Conservation (phyloP, 2,329 filamentous ascomycete species). For the Alternaria gaisen region DNA sequence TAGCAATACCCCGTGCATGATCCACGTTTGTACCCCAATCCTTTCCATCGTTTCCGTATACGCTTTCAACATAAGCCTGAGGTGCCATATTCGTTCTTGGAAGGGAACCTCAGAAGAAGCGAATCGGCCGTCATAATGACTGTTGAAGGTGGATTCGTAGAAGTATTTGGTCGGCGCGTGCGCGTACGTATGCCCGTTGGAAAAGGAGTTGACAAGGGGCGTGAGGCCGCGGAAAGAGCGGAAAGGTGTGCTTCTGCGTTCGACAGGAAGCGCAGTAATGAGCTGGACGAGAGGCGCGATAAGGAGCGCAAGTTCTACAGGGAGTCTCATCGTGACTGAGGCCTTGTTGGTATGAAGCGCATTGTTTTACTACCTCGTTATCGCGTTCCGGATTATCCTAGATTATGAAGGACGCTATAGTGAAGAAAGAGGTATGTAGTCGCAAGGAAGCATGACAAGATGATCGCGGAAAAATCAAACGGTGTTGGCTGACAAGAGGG, state of each 20-base stretch:
- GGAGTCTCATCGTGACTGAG: constrained; percentile 13
- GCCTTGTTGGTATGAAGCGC: constrained; percentile 9
- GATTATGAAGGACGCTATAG: not conserved
- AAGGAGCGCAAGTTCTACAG: constrained; percentile 1
- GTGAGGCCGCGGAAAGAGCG: constrained; percentile 29
- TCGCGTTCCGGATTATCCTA: not conserved
- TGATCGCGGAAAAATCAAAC: not conserved
- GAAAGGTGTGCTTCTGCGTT: constrained; percentile 14
- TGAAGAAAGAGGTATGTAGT: not conserved
- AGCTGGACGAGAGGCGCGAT: not conserved
- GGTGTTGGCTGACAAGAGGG: not conserved
- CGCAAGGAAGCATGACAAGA: not conserved
- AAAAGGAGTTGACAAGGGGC: constrained; percentile 27
- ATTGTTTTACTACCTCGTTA: constrained; percentile 2
- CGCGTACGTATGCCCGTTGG: constrained; percentile 19
- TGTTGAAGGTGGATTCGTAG: constrained; percentile 57
- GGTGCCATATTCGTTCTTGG: constrained; percentile 57
- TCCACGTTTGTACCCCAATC: constrained; percentile 67
- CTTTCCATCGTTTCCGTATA: constrained; percentile 66
- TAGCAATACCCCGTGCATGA: constrained; percentile 69
- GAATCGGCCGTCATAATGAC: constrained; percentile 67
- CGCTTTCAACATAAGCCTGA: constrained; percentile 63
- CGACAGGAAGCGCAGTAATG: constrained; percentile 15
- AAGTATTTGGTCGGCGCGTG: constrained; percentile 43
- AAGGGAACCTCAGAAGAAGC: constrained; percentile 57